Base-by-base conservation (phyloP, 176 grass and related monocot genomes). In the Carex kokanica region DNA sequence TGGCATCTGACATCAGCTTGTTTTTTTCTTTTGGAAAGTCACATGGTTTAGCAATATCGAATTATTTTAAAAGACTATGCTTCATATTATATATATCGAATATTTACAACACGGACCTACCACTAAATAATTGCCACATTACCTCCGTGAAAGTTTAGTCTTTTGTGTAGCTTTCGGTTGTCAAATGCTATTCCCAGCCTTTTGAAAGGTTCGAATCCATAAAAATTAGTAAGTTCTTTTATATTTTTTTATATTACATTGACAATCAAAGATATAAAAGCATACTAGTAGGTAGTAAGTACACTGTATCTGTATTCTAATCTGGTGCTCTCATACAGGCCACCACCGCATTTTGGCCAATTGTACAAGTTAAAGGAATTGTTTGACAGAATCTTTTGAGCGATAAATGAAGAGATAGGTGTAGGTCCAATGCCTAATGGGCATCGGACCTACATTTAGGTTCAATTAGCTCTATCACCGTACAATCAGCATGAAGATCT, bases 121-220 rank as follows among this genome's bases (percentile, higher is more conserved):
- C 18, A 45, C 38, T 73, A 73, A 73, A 73, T 36, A 73, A 47
- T 73, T 38, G 69, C 40, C 69, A 4, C 18, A 49, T 47, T 73
- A 49, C 8, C 18, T 21, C 40, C 18, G 40, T 23, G 41, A 73
- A 73, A 47, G 65, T 36, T 36, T 20, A 59, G 32, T 38, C 41
- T 73, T 73, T 73, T 73, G 41, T 73, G 41, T 73, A 73, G 69
- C 69, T 73, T 73, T 73, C 9, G 69, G 69, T 73, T 73, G 69
- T 41, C 40, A 7, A 21, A 47, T 47, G 9, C 40, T 49, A 23
- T 73, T 71, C 25, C 27, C 24, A 49, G 6, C 40, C 40, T 45
- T 73, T 21, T 16, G 45, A 73, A 73, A 13, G 40, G 17, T 20
- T 72, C 18, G 40, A 72, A 72, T 47, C 40, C 38, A 40, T 72